Percentiles rank a stretch among this genome's conserved stretches.
phyloP scores from a whole-genome alignment of 306 rosid species.

The Mimosa bimucronata region DNA sequence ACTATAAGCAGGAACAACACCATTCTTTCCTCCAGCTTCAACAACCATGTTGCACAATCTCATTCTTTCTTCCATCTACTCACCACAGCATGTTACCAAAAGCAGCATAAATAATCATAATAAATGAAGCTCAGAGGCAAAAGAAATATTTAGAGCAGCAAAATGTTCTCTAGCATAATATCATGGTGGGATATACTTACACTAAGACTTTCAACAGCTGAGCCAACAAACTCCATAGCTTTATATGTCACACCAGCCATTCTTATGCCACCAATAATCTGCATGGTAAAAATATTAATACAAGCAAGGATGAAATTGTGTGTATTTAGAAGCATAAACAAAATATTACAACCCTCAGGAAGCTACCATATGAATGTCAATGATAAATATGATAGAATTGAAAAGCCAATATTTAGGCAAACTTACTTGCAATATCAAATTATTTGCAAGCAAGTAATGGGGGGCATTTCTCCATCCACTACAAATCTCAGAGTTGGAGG shows the following conservation, averaged over 20 bases:
- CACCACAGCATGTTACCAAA: constrained; percentile 33
- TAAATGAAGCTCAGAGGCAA: constrained; percentile 14
- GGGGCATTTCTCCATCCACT: constrained; percentile 98
- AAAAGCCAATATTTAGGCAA: constrained; percentile 28
- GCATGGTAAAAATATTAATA: constrained; percentile 31
- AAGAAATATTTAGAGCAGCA: constrained; percentile 25
- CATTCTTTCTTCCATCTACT: constrained; percentile 94
- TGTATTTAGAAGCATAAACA: constrained; percentile 21
- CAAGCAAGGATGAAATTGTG: too few species aligned
- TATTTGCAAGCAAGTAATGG: constrained; percentile 85
- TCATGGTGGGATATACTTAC: constrained; percentile 48
- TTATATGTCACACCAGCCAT: constrained; percentile 94
- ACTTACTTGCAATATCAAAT: constrained; percentile 91
- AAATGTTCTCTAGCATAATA: not conserved
- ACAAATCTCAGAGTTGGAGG: constrained; percentile 92
- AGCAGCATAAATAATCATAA: constrained; percentile 28
- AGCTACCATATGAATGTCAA: constrained; percentile 5
- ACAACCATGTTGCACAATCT: constrained; percentile 92
- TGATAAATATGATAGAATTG: constrained; percentile 1
- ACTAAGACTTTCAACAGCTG: constrained; percentile 79
- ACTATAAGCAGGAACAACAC: constrained; percentile 75
- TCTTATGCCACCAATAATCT: constrained; percentile 94
- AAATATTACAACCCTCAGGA: constrained; percentile 11
- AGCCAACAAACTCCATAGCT: constrained; percentile 92
- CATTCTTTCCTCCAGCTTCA: constrained; percentile 94